These are phyloP conservation scores for Hymenoscyphus repandus DNA, from an alignment of 2,329 filamentous ascomycete genomes.

Conservation along the genomic window DNA sequence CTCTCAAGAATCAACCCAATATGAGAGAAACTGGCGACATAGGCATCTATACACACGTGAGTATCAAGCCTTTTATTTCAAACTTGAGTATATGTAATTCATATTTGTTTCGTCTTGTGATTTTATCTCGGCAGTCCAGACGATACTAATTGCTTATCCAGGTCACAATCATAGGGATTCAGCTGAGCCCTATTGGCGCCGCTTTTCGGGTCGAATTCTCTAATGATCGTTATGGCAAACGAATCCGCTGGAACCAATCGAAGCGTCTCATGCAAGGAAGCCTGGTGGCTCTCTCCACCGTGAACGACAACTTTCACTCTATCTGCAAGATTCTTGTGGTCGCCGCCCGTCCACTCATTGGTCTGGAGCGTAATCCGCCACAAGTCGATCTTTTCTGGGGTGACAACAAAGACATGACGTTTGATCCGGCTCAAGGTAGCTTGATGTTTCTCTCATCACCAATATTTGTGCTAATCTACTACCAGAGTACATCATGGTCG, in stretches of 20 bases:
- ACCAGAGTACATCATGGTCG: conserved; percentile 61
- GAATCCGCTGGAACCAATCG: conserved; percentile 58
- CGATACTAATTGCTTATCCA: conserved; percentile 30
- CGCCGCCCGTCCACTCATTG: conserved; percentile 60
- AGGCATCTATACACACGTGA: conserved; percentile 66
- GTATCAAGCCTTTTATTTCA: conserved; percentile 12
- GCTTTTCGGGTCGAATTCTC: conserved; percentile 68
- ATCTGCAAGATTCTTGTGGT: conserved; percentile 68
- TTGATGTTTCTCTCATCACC: conserved; percentile 26
- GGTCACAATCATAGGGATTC: conserved; percentile 62
- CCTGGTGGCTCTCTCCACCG: conserved; percentile 48
- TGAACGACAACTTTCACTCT: conserved; percentile 55
- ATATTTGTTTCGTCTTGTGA: no score
- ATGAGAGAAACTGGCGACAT: conserved; percentile 54
- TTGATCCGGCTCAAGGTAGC: conserved; percentile 64
- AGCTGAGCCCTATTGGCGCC: conserved; percentile 56
- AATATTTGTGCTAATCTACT: neutral
- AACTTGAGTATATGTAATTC: neutral
- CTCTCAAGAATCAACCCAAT: conserved; percentile 45
- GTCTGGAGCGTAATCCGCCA: conserved; percentile 60
- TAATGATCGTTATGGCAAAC: conserved; percentile 56
- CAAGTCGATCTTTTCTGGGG: conserved; percentile 74
- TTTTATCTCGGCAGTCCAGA: neutral
- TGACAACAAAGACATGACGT: conserved; percentile 49
- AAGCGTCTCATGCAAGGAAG: conserved; percentile 47